A percentile compares a stretch with the other conserved stretches of the same genome.
phyloP scores from a whole-genome alignment of 139 green algal genomes.

The Picochlorum sp. region DNA sequence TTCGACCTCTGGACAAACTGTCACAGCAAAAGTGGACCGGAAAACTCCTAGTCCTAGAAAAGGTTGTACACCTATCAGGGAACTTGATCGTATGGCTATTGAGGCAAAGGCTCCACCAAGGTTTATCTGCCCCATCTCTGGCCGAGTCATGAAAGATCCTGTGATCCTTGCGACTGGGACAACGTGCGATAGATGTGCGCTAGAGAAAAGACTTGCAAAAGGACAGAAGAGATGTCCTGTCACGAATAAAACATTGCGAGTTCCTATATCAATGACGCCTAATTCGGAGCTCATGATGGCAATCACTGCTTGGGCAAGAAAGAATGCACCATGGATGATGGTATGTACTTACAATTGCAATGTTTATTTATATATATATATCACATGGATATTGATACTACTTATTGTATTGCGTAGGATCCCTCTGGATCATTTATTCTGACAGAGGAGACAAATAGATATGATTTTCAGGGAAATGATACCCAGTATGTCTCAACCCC shows the following conservation, averaged over 20 bases:
- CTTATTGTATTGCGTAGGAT: not conserved
- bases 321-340: slow-evolving; percentile 44
- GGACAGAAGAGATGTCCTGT: slow-evolving; percentile 38
- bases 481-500: slow-evolving; percentile 29
- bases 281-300: slow-evolving; percentile 40
- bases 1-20: not conserved
- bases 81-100: slow-evolving; percentile 4
- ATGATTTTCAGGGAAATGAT: slow-evolving; percentile 15
- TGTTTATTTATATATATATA: slow-evolving; percentile 8
- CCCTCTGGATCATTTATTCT: not conserved
- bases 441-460: not conserved
- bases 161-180: slow-evolving; percentile 43
- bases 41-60: not conserved
- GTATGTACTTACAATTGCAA: not conserved
- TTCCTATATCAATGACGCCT: slow-evolving; percentile 32
- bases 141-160: slow-evolving; percentile 49
- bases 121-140: slow-evolving; percentile 54
- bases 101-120: slow-evolving; percentile 39
- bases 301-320: slow-evolving; percentile 45
- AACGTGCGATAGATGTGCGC: slow-evolving; percentile 38
- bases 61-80: not conserved
- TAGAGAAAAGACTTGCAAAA: slow-evolving; percentile 37
- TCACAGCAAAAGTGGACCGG: not conserved
- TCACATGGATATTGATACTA: not conserved
- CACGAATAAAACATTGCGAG: slow-evolving; percentile 33